A percentile compares a stretch with the other conserved stretches of the same genome.
phyloP scores from a whole-genome alignment of 257 asterid genomes.

The Solanum piurae region DNA sequence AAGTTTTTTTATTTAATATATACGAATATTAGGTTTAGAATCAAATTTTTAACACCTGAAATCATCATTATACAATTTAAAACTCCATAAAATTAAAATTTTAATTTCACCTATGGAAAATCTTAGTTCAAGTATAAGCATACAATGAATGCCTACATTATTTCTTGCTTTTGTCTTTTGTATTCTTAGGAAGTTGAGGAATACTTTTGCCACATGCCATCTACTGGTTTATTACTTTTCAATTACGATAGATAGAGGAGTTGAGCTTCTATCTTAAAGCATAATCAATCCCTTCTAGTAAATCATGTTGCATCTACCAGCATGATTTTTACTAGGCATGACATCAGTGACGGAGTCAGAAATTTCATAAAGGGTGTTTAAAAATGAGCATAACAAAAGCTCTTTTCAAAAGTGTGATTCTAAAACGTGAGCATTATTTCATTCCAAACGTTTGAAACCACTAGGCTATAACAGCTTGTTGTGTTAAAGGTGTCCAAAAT shows the following conservation, averaged over 20 bases:
- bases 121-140: background rate
- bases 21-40: no score
- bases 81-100: background rate
- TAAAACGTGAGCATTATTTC: no score
- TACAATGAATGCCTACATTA: background rate
- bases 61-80: background rate
- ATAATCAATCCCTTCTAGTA: background rate
- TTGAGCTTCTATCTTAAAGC: background rate
- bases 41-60: background rate
- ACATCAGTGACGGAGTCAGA: no score
- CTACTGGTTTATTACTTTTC: background rate
- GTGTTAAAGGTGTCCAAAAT: no score
- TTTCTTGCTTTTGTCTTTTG: background rate
- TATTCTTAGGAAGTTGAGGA: background rate
- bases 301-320: background rate
- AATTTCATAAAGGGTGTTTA: no score
- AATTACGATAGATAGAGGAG: background rate
- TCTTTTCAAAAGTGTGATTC: no score
- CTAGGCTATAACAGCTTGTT: no score
- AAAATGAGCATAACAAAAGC: no score
- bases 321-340: background rate
- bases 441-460: no score
- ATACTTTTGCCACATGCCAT: background rate
- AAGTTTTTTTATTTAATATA: no score
- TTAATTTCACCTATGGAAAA: no score